Evolutionary conservation across 1,139 yeast species (phyloP), one percentile per base, ranked within the genome.

Genomic region (Arxiozyma heterogenica): DNA sequence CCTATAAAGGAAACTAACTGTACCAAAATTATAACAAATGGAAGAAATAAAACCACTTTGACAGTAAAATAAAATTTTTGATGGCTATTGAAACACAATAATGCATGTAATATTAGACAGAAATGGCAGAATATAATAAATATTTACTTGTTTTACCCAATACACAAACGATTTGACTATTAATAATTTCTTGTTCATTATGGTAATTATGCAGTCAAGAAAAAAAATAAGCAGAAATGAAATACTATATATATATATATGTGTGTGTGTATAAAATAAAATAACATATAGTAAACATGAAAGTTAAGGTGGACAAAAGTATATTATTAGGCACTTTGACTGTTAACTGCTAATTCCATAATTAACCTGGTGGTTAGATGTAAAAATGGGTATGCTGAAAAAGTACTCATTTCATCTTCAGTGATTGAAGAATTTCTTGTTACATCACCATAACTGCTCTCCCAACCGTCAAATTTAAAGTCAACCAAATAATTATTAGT

Each of bases 391-490:
- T 91, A 93, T 0, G 97, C 97, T 49, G 95, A 85, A 65, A 90
- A 89, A 20, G 95, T 84, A 53, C 86, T 79, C 73, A 85, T 83
- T 62, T 85, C 90, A 62, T 86, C 95, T 57, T 82, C 82, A 15
- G 65, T 56, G 6, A 62, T 58, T 41, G 57, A 58, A 22, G 64
- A 58, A 73, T 60, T 66, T 65, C 58, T 46, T 61, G 73, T 62
- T 55, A 65, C 65, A 41, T 64, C 65, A 4, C 71, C 71, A 42
- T 67, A 64, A 50, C 70, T 69, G 46, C 65, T 72, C 64, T 90
- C 96, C 96, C 97, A 93, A 5, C 98, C 98, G 66, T 93, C 98
- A 69, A 93, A 93, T 71, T 93, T 93, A 75, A 94, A 94, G 69
- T 94, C 99, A 34, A 94, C 98, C 57, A 93, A 76, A 67, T 93